Percentiles rank a stretch among this genome's conserved stretches.
Conservation (phyloP, 768 basidiomycete genomes). For the Termitomyces sp. region DNA sequence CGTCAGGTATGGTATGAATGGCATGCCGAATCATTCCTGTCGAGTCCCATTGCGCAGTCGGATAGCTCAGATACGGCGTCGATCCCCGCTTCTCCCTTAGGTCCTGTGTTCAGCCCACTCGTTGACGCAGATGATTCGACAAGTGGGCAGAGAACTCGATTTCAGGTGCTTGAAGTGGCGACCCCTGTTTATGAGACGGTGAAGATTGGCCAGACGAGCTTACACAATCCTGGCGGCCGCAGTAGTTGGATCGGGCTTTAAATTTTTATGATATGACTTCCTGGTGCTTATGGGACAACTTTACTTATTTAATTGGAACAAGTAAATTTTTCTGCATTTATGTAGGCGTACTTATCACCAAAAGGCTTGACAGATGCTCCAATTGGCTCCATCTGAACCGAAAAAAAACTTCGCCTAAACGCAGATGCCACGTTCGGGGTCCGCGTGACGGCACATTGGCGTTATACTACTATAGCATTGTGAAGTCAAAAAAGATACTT, state of each 20-base stretch:
- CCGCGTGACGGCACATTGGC: too few relatives aligned
- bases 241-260: constrained; percentile 91
- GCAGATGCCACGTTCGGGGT: too few relatives aligned
- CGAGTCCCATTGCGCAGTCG: constrained; percentile 38
- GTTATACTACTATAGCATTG: too few relatives aligned
- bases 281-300: not conserved
- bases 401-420: too few relatives aligned
- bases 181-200: constrained; percentile 44
- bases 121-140: constrained; percentile 58
- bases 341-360: too few relatives aligned
- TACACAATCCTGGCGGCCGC: constrained; percentile 89
- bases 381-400: not conserved
- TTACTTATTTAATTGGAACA: too few relatives aligned
- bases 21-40: constrained; percentile 91
- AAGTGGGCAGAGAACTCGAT: constrained; percentile 16
- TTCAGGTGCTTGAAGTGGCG: not conserved
- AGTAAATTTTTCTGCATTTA: not conserved
- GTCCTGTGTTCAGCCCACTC: constrained; percentile 56
- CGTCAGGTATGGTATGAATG: constrained; percentile 98
- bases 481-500: too few relatives aligned
- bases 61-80: constrained; percentile 1
- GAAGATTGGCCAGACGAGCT: constrained; percentile 91
- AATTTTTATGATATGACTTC: too few relatives aligned
- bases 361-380: not conserved
- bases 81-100: constrained; percentile 15